Evolutionary conservation across 305 asterid species (phyloP).

Genomic region (Ilex paraguariensis): DNA sequence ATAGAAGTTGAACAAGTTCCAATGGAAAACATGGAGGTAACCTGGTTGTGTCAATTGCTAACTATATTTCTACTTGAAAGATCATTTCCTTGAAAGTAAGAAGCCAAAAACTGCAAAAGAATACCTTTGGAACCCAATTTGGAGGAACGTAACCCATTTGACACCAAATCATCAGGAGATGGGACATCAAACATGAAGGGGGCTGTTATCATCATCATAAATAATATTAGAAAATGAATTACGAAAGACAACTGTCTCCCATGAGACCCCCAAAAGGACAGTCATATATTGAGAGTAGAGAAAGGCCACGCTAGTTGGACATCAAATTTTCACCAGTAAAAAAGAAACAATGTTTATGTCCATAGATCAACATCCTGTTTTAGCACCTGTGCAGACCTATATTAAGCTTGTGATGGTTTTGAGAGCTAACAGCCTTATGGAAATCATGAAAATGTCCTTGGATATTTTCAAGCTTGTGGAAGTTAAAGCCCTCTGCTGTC

Average conservation of each 20-base stretch:
- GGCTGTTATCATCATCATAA: constrained; percentile 45
- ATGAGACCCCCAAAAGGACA: constrained; percentile 9
- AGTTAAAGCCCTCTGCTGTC: constrained; percentile 48
- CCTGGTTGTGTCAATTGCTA: too few species aligned
- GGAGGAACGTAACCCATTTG: constrained; percentile 49
- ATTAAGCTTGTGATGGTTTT: constrained; percentile 53
- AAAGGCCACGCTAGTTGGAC: constrained; percentile 17
- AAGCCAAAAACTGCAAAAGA: constrained; percentile 3
- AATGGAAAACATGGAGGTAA: constrained; percentile 5
- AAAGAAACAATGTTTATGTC: constrained; percentile 15
- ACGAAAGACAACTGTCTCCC: constrained; percentile 3
- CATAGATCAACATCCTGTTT: constrained; percentile 20
- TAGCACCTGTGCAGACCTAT: constrained; percentile 65
- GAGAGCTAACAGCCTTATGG: constrained; percentile 58
- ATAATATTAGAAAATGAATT: constrained; percentile 28
- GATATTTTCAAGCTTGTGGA: constrained; percentile 48
- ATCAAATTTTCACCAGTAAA: constrained; percentile 10
- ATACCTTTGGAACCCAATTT: constrained; percentile 55
- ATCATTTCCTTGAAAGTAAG: constrained; percentile 6
- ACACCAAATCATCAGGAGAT: constrained; percentile 86
- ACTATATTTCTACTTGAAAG: not conserved
- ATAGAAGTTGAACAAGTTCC: too few species aligned
- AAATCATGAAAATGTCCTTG: constrained; percentile 59
- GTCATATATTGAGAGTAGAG: constrained; percentile 8
- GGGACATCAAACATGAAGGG: constrained; percentile 81